These are phyloP conservation scores for Fusarium mundagurra DNA, from an alignment of 2,329 filamentous ascomycete genomes.

Conservation along the genomic window DNA sequence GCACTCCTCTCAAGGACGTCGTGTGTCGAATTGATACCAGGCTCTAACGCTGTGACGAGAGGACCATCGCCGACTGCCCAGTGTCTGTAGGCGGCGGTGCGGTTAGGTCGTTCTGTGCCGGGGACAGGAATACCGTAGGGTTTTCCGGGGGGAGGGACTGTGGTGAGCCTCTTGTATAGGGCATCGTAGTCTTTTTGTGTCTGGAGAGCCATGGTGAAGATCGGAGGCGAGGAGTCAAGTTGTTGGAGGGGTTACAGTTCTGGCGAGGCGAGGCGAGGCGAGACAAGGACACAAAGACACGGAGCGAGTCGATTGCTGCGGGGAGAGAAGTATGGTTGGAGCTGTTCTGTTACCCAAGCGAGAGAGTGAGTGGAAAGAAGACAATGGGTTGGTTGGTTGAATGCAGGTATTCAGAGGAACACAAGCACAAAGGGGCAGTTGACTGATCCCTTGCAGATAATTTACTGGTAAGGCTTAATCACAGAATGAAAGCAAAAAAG, in stretches of 20 bases:
- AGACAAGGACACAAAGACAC: conserved; percentile 15
- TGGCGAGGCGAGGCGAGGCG: conserved; percentile 21
- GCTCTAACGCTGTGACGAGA: conserved; percentile 77
- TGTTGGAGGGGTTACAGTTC: conserved; percentile 16
- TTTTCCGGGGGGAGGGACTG: conserved; percentile 75
- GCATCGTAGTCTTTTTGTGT: conserved; percentile 48
- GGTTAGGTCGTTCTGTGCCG: conserved; percentile 76
- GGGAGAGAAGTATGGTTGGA: conserved; percentile 14
- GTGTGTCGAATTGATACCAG: conserved; percentile 76
- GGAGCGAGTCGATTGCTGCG: conserved; percentile 4
- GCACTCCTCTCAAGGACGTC: conserved; percentile 80
- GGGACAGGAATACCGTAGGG: conserved; percentile 84
- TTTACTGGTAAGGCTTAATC: not conserved
- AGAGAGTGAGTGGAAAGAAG: not conserved
- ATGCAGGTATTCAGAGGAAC: conserved; percentile 21
- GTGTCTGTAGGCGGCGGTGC: conserved; percentile 83
- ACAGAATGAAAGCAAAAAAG: conserved; percentile 3
- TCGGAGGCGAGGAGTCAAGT: not conserved
- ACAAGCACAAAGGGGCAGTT: conserved; percentile 9
- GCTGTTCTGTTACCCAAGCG: conserved; percentile 6
- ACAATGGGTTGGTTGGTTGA: conserved; percentile 2
- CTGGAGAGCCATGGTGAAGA: conserved; percentile 46
- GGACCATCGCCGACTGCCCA: conserved; percentile 78
- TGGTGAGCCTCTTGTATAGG: conserved; percentile 63
- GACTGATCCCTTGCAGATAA: conserved; percentile 3